Evolutionary conservation across 352 stramenopile genomes (phyloP), one percentile per base, ranked within the genome.

Genomic region (Aphanomyces invadans): DNA sequence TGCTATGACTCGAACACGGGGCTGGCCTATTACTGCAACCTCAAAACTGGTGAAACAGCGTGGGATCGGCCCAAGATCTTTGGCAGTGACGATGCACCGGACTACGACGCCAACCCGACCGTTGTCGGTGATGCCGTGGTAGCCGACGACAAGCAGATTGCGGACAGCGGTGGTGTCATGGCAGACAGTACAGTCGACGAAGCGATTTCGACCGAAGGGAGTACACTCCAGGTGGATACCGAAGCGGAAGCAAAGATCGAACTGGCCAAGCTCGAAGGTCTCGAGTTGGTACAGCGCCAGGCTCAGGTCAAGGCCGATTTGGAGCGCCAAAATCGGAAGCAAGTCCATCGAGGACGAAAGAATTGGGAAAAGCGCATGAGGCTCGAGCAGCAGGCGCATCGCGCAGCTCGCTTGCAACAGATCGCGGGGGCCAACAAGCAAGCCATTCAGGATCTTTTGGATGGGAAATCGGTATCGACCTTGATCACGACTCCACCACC

Each of bases 51-150:
- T 31, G 39, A 72, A 1, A 73, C 76, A 53, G 74, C 71, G 7
- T 86, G 78, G 78, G 72, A 75, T 28, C 79, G 80, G 36, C 78
- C 78, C 19, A 49, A 71, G 31, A 71, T 82, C 12, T 71, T 86
- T 39, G 70, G 69, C 23, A 56, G 53, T 48, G 33, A 32, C 21
- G 76, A 83, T 28, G 55, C 64, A 17, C 60, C 60, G 17, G 10
- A 15, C 9, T 67, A 49, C 4, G 55, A 63, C 2, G 28, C 26
- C 12, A 25, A 1, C 10, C 12, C 19, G 29, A 10, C 49, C 4
- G 29, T 21, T 21, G 46, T 54, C 46, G 25, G 25, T 12, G 46
- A 54, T 23, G n/a, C 15, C 39, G n/a, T n/a, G 11, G 19, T 11
- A 55, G 25, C 1, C 11, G 25, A 55, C 25, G 46, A 55, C 1